Percentiles rank a stretch among this genome's conserved stretches.
phyloP scores from a whole-genome alignment of 352 stramenopile species.

The Phytophthora palmivora region DNA sequence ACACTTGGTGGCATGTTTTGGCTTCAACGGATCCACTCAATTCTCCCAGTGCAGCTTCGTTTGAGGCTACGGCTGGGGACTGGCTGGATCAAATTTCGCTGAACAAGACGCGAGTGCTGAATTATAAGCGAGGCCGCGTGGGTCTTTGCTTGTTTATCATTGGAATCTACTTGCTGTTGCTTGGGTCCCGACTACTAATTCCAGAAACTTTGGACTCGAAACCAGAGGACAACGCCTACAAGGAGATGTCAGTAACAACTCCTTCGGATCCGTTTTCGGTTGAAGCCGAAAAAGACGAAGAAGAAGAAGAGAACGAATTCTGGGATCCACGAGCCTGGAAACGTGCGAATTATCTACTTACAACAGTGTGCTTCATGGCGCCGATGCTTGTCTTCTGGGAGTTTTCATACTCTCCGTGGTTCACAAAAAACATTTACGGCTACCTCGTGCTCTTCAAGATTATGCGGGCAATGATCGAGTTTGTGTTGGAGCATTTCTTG shows the following conservation, averaged over 20 bases:
- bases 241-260: slow-evolving; percentile 55
- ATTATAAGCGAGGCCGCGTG: slow-evolving; percentile 90
- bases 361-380: slow-evolving; percentile 83
- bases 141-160: slow-evolving; percentile 84
- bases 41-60: slow-evolving; percentile 66
- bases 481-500: slow-evolving; percentile 85
- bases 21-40: slow-evolving; percentile 55
- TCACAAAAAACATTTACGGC: slow-evolving; percentile 92
- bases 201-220: slow-evolving; percentile 86
- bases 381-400: slow-evolving; percentile 95
- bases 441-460: slow-evolving; percentile 94
- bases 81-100: slow-evolving; percentile 92
- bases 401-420: slow-evolving; percentile 95
- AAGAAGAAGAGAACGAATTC: slow-evolving; percentile 73
- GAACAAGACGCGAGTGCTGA: slow-evolving; percentile 69
- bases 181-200: slow-evolving; percentile 76
- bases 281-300: slow-evolving; percentile 60
- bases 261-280: slow-evolving; percentile 61
- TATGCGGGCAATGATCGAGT: slow-evolving; percentile 82
- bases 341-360: slow-evolving; percentile 90
- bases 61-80: slow-evolving; percentile 86
- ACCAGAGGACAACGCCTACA: slow-evolving; percentile 79
- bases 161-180: slow-evolving; percentile 83
- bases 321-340: slow-evolving; percentile 92
- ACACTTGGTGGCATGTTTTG: slow-evolving; percentile 83